phyloP scores from a whole-genome alignment of 2,329 filamentous ascomycete genomes.

The Neofusicoccum sp. region DNA sequence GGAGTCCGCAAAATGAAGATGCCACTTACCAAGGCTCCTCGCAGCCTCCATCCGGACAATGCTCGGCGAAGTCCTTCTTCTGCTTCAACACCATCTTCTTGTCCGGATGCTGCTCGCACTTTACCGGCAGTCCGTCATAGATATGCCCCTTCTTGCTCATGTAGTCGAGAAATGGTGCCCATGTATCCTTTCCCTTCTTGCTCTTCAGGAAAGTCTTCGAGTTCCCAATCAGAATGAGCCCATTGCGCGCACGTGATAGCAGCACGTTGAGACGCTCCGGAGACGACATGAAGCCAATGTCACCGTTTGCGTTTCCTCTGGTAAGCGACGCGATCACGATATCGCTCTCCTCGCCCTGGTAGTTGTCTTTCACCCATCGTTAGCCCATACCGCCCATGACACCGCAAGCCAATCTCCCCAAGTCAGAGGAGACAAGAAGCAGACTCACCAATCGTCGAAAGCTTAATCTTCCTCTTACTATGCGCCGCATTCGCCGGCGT shows the following conservation, averaged over 20 bases:
- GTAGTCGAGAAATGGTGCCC: constrained; percentile 57
- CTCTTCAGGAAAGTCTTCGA: constrained; percentile 63
- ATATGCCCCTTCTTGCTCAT: constrained; percentile 51
- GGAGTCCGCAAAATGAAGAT: neutral
- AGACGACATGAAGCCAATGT: constrained; percentile 69
- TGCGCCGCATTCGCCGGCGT: constrained; percentile 52
- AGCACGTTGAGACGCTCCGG: constrained; percentile 69
- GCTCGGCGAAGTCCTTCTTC: constrained; percentile 58
- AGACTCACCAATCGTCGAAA: constrained; percentile 67
- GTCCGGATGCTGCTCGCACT: constrained; percentile 42
- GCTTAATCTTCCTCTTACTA: constrained; percentile 53
- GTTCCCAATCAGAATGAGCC: constrained; percentile 69
- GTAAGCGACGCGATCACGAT: constrained; percentile 69
- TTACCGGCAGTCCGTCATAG: constrained; percentile 40
- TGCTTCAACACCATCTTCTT: constrained; percentile 46
- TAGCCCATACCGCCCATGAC: neutral
- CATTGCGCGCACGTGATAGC: constrained; percentile 64
- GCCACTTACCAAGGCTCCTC: constrained; percentile 57
- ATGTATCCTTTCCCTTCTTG: constrained; percentile 57
- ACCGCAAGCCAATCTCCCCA: neutral
- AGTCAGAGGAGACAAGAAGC: neutral
- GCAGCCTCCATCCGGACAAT: constrained; percentile 71
- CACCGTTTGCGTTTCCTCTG: constrained; percentile 60
- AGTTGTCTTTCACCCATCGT: constrained; percentile 59
- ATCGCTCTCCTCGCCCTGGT: constrained; percentile 73